Conservation (phyloP, 1,284 basidiomycete species). For the Mrakiaceae sp. region DNA sequence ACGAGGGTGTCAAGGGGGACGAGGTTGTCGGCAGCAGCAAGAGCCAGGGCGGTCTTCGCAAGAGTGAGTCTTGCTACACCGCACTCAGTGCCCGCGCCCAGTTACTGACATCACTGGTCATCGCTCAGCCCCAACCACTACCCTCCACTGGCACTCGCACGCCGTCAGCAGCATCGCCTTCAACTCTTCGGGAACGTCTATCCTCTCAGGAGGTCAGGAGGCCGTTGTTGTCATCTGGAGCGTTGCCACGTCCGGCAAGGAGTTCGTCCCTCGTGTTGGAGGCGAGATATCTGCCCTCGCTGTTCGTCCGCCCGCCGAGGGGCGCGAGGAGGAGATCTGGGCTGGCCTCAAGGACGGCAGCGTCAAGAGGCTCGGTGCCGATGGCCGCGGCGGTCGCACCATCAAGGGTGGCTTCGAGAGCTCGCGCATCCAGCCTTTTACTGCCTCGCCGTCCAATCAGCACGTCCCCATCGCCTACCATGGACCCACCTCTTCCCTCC, state of each 20-base stretch:
- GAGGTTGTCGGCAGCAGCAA: constrained; percentile 31
- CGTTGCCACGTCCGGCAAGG: constrained; percentile 67
- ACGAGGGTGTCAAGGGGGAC: constrained; percentile 45
- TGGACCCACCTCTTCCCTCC: constrained; percentile 54
- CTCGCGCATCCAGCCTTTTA: constrained; percentile 36
- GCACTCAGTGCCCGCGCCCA: background rate
- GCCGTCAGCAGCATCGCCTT: constrained; percentile 82
- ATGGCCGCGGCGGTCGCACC: constrained; percentile 50
- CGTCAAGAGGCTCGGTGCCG: constrained; percentile 62
- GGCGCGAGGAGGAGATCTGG: constrained; percentile 72
- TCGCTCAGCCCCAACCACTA: constrained; percentile 55
- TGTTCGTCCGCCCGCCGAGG: constrained; percentile 44
- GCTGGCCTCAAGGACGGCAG: constrained; percentile 73
- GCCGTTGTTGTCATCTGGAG: constrained; percentile 94
- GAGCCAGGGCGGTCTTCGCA: constrained; percentile 8
- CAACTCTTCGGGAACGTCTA: constrained; percentile 79
- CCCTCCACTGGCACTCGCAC: constrained; percentile 95
- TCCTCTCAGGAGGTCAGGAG: constrained; percentile 93
- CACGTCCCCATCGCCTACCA: constrained; percentile 49
- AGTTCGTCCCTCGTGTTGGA: constrained; percentile 86
- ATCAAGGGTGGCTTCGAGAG: constrained; percentile 13
- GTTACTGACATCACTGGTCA: background rate
- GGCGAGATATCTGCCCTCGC: constrained; percentile 61
- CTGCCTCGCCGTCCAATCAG: background rate
- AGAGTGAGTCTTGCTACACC: background rate